phyloP scores from a whole-genome alignment of 257 asterid species.

The Solanum chiquidenum region DNA sequence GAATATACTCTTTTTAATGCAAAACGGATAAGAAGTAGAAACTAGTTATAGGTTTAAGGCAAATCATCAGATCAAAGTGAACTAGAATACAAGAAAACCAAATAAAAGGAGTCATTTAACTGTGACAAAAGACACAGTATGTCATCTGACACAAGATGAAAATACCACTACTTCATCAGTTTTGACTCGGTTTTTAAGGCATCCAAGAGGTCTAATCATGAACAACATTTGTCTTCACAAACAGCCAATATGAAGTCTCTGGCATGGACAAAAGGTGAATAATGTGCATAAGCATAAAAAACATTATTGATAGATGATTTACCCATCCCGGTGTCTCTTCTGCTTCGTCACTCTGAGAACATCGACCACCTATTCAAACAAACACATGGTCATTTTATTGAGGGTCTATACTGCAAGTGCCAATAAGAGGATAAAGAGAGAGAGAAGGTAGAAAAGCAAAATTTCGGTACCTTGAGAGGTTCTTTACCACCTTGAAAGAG shows the following conservation, averaged over 20 bases:
- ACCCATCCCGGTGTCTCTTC: slow-evolving; percentile 91
- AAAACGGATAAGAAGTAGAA: not conserved
- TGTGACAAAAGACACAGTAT: not conserved
- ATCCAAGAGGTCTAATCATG: not conserved
- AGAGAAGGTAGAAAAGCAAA: not conserved
- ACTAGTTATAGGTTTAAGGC: not conserved
- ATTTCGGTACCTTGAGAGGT: slow-evolving; percentile 50
- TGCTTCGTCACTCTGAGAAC: slow-evolving; percentile 66
- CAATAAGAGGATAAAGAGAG: not conserved
- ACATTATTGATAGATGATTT: not conserved
- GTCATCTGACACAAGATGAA: not conserved
- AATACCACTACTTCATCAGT: not conserved
- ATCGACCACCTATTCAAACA: slow-evolving; percentile 43
- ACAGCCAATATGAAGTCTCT: not conserved
- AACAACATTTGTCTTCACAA: not conserved
- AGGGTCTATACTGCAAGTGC: not conserved
- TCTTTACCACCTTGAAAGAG: slow-evolving; percentile 77
- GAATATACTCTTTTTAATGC: slow-evolving; percentile 10
- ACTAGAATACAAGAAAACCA: not conserved
- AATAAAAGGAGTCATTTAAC: not conserved
- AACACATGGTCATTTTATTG: not conserved
- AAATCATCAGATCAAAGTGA: not conserved
- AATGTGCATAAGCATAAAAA: not conserved
- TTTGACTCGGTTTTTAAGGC: not conserved
- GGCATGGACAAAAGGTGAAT: not conserved